Percentiles rank a stretch among this genome's conserved stretches.
Conservation (phyloP, 495 filamentous ascomycete species). For the Penicillium turbatum region DNA sequence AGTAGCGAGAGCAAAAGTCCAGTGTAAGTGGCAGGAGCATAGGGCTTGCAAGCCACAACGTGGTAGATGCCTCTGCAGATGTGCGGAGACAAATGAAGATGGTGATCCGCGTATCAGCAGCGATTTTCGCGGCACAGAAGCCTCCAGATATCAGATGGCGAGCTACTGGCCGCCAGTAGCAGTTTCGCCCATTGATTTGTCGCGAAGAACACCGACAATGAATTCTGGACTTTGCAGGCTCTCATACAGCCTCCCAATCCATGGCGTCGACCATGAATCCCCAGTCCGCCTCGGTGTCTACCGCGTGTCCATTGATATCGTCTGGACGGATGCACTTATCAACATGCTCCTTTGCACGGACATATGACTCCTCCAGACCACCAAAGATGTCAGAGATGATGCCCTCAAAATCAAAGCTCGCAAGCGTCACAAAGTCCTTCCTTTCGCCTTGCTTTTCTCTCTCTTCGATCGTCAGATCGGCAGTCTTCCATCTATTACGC, state of each 20-base stretch:
- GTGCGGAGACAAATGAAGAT: too few relatives aligned
- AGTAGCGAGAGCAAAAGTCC: too few relatives aligned
- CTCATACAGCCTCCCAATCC: conserved; percentile 56
- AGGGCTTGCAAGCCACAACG: too few relatives aligned
- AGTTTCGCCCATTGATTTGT: too few relatives aligned
- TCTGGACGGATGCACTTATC: conserved; percentile 15
- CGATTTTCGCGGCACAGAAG: too few relatives aligned
- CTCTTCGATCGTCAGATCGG: conserved; percentile 39
- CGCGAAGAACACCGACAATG: not conserved
- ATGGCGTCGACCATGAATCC: conserved; percentile 62
- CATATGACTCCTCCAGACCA: conserved; percentile 35
- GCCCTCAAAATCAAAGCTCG: conserved; percentile 51
- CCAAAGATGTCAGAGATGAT: conserved; percentile 45
- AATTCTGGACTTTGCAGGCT: not conserved
- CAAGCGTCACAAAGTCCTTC: conserved; percentile 31
- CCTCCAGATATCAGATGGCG: too few relatives aligned
- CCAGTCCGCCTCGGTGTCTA: conserved; percentile 40
- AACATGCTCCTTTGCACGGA: conserved; percentile 26
- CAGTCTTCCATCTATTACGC: conserved; percentile 64
- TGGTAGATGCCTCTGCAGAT: too few relatives aligned
- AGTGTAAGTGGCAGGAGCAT: too few relatives aligned
- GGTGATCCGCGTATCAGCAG: too few relatives aligned
- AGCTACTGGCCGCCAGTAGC: too few relatives aligned
- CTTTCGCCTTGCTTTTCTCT: conserved; percentile 18
- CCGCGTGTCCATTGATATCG: conserved; percentile 10